phyloP scores from a whole-genome alignment of 2,329 filamentous ascomycete genomes.

The Spiromastix sp. region DNA sequence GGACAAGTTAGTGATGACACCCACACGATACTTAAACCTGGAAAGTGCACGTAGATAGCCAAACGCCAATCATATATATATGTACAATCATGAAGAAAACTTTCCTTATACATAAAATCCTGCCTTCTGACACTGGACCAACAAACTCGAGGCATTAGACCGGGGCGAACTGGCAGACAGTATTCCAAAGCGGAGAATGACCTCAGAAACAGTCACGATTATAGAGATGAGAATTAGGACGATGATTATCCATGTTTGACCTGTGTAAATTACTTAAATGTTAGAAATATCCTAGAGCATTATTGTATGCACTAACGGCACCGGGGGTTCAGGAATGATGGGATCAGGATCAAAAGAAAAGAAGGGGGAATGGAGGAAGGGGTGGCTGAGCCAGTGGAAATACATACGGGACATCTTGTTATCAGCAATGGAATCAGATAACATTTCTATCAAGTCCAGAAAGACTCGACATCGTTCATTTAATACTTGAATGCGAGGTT shows the following conservation, averaged over 20 bases:
- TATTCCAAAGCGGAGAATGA: constrained; percentile 74
- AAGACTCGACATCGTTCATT: constrained; percentile 97
- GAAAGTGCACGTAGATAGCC: too few relatives aligned
- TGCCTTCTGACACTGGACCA: background rate
- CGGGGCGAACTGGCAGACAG: constrained; percentile 31
- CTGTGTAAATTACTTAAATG: too few relatives aligned
- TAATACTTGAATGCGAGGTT: constrained; percentile 87
- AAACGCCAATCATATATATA: too few relatives aligned
- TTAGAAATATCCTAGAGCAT: too few relatives aligned
- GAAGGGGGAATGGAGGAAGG: background rate
- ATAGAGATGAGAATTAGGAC: constrained; percentile 86
- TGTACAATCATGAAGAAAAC: too few relatives aligned
- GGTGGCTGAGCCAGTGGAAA: background rate
- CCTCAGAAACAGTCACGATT: constrained; percentile 80
- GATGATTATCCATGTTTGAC: constrained; percentile 97
- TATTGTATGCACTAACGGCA: background rate
- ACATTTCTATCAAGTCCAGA: constrained; percentile 87
- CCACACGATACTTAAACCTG: too few relatives aligned
- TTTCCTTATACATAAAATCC: background rate
- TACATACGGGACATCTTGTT: constrained; percentile 73
- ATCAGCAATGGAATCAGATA: constrained; percentile 84
- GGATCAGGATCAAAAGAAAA: background rate
- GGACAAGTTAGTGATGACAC: too few relatives aligned
- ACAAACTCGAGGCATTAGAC: background rate
- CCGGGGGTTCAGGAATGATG: too few relatives aligned